Evolutionary conservation across 2,329 filamentous ascomycete species (phyloP), one percentile per base, ranked within the genome.

Genomic region (Cryphonectria parasitica): DNA sequence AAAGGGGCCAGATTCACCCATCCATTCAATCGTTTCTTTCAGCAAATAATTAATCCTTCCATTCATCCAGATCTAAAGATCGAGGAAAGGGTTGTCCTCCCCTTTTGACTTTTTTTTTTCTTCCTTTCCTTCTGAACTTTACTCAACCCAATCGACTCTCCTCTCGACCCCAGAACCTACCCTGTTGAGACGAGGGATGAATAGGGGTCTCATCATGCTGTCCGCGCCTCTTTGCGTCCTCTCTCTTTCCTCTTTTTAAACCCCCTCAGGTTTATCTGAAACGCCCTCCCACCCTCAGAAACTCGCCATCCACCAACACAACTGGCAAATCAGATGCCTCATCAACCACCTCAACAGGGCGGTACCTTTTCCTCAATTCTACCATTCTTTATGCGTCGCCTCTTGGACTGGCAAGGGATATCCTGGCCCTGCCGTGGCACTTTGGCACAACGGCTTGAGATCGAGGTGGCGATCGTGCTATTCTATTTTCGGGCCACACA

Each of bases 251-350:
- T 49, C 45, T 49, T 11, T 49, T 49, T 8, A 22, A 22, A 22
- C 43, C 43, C 43, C 43, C 43, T 45, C 68, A 70, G 63, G 68
- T 56, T 67, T 39, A 67, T 70, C 68, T 70, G 68, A 70, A 64
- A 64, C 61, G 39, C 8, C 41, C 61, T 45, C 61, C 25, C 36
- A 31, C 41, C 61, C 61, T 43, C 39, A 64, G n/a, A 19, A 41
- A 19, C 22, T 31, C 34, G 39, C 41, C 61, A 13, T 45, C 61
- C 34, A 15, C 13, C 31, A 31, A 17, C 31, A 7, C 58, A 39
- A 39, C n/a, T 45, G 61, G 61, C 61, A 64, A 64, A 62, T 62
- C 60, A 62, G 34, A 28, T n/a, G 31, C 19, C n/a, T 22, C 34
- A 25, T 36, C 36, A 22, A 6, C 60, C 36, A 41, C 11, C 60